phyloP scores from a whole-genome alignment of 371 early-diverging fungal species.

The Coemansia sp. region DNA sequence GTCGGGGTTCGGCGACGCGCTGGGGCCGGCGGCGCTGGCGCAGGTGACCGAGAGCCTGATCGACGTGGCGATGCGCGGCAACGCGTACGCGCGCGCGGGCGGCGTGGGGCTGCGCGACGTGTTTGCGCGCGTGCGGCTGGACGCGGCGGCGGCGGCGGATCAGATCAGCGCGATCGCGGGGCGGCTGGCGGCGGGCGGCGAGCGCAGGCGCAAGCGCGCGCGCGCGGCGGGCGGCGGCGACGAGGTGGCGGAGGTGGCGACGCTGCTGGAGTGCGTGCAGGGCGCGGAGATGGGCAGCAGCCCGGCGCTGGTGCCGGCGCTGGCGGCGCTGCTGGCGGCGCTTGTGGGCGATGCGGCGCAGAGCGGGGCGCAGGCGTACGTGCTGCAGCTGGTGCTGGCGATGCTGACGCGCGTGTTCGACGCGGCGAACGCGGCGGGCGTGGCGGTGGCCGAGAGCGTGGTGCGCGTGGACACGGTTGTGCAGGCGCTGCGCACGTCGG shows the following conservation, averaged over 20 bases:
- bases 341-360: conserved; percentile 50
- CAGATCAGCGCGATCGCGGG: conserved; percentile 51
- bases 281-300: conserved; percentile 36
- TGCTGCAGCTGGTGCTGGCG: conserved; percentile 82
- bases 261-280: conserved; percentile 47
- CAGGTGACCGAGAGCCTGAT: conserved; percentile 63
- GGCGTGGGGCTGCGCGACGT: conserved; percentile 48
- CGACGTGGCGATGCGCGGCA: conserved; percentile 64
- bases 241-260: conserved; percentile 35
- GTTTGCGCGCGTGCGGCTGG: conserved; percentile 53
- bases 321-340: conserved; percentile 75
- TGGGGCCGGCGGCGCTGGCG: conserved; percentile 54
- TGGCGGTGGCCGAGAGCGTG: conserved; percentile 50
- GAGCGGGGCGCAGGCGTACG: conserved; percentile 65
- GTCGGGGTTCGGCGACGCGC: conserved; percentile 56
- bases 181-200: conserved; percentile 35
- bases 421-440: conserved; percentile 54
- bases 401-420: conserved; percentile 68
- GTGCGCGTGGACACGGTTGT: conserved; percentile 86
- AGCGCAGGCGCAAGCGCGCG: conserved; percentile 20
- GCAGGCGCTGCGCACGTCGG: conserved; percentile 84
- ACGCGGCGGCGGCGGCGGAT: conserved; percentile 55
- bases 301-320: conserved; percentile 53
- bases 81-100: conserved; percentile 61
- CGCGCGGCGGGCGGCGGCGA: conserved; percentile 5